phyloP scores from a whole-genome alignment of 2,329 filamentous ascomycete species.

The Botryotinia convoluta region DNA sequence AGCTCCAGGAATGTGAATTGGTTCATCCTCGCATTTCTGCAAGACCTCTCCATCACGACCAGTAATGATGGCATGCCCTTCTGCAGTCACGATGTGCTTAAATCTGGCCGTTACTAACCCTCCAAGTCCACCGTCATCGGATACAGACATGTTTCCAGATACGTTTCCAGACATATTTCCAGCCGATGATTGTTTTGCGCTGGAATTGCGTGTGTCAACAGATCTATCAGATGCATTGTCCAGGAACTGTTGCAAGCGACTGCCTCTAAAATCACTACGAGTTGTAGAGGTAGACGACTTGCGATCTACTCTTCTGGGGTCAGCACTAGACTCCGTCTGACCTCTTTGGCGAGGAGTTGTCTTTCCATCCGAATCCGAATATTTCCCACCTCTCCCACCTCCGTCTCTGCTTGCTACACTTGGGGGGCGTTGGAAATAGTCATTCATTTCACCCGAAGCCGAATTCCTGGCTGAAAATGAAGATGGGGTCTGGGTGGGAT shows the following conservation, averaged over 20 bases:
- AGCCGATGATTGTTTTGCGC: slow-evolving; percentile 13
- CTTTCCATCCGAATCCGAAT: slow-evolving; percentile 12
- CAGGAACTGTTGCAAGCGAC: slow-evolving; percentile 31
- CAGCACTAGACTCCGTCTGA: not conserved
- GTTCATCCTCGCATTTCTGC: slow-evolving; percentile 85
- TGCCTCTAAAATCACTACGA: slow-evolving; percentile 23
- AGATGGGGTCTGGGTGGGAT: slow-evolving; percentile 31
- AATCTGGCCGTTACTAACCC: slow-evolving; percentile 68
- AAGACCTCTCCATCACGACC: slow-evolving; percentile 69
- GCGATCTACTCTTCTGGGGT: slow-evolving; percentile 14
- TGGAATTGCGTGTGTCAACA: slow-evolving; percentile 16
- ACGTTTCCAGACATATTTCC: not conserved
- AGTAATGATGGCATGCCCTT: slow-evolving; percentile 79
- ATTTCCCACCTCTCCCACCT: not conserved
- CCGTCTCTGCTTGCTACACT: slow-evolving; percentile 10
- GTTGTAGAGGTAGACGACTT: slow-evolving; percentile 23
- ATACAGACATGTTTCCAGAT: not conserved
- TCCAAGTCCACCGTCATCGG: slow-evolving; percentile 22
- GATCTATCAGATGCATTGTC: slow-evolving; percentile 34
- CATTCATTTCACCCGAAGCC: slow-evolving; percentile 23
- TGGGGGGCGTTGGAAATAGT: slow-evolving; percentile 27
- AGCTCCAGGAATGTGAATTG: slow-evolving; percentile 67
- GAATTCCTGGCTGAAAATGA: slow-evolving; percentile 21
- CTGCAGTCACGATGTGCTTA: slow-evolving; percentile 71
- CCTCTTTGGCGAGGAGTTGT: not conserved